Base-by-base conservation (phyloP, 345 rosid genomes). In the Schrenkiella parvula region DNA sequence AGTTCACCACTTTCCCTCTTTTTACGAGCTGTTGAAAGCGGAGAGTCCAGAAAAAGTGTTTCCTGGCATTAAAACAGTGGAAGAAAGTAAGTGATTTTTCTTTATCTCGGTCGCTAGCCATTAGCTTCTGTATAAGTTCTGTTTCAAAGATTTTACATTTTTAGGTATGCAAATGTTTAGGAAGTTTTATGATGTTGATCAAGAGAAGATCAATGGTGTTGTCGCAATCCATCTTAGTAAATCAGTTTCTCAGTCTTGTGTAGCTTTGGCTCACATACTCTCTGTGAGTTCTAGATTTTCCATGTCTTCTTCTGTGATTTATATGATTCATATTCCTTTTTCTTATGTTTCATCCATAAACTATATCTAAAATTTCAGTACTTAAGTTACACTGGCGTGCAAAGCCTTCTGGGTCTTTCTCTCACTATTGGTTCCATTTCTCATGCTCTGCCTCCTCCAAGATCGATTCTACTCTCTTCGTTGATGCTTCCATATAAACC, bases 361-460 rank as follows among this genome's bases (percentile, higher is more conserved):
- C 57, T 48, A 21, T 50, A 63, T 34, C 62, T 23, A 21, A 35
- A 38, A 21, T 25, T 32, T 8, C 79, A 88, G 98, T 87, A 80
- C 39, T 68, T 89, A 55, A 77, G 86, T 71, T 83, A 82, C 78
- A 75, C 37, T 3, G 96, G 91, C 4, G 46, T 92, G 60, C 91
- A 57, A 75, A 78, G 79, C 65, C 84, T 87, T 73, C 66, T 92
- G 9, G 89, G 91, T 67, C 80, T 87, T 11, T 81, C 80, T 28
- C 83, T 83, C 66, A 88, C 92, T 63, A 37, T 60, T 56, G 95
- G 95, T 59, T 84, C 98, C 46, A 79, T 87, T 80, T 43, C 70
- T 6, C 72, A 81, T 77, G 85, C 83, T 26, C 78, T 89, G 19
- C 90, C 92, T 50, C 95, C 91, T 63, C 86, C 81, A 64, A 86